Percentiles rank a stretch among this genome's conserved stretches.
phyloP scores from a whole-genome alignment of 192 early-diverging fungal genomes.

The Oehlia diaphana region DNA sequence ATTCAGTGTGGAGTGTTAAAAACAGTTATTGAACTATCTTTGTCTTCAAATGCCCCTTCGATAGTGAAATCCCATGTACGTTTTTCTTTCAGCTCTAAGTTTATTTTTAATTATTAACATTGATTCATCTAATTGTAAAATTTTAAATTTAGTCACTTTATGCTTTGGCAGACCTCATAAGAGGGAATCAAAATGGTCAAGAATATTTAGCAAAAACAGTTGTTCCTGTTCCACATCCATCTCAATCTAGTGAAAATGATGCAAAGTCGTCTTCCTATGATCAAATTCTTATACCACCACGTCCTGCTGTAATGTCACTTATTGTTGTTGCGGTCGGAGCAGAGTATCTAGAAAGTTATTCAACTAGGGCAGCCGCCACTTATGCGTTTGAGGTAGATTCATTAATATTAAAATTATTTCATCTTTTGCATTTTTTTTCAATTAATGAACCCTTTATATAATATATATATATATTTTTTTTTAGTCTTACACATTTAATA shows the following conservation, averaged over 20 bases:
- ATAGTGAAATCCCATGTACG: slow-evolving; percentile 66
- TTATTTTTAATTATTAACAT: not conserved
- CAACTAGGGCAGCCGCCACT: slow-evolving; percentile 79
- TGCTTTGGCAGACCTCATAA: slow-evolving; percentile 82
- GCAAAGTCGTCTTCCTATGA: slow-evolving; percentile 29
- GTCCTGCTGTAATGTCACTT: slow-evolving; percentile 78
- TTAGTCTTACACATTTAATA: slow-evolving; percentile 73
- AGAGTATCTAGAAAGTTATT: slow-evolving; percentile 48
- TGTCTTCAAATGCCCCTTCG: slow-evolving; percentile 75
- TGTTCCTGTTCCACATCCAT: slow-evolving; percentile 56
- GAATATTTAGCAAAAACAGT: slow-evolving; percentile 71
- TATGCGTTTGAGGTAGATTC: slow-evolving; percentile 66
- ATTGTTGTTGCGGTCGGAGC: slow-evolving; percentile 74
- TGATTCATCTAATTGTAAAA: not conserved
- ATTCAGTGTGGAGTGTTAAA: slow-evolving; percentile 77
- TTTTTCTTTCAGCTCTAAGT: not conserved
- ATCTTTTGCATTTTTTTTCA: not conserved
- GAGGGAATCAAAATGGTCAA: slow-evolving; percentile 75
- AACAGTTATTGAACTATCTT: slow-evolving; percentile 75
- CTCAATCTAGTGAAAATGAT: slow-evolving; percentile 19
- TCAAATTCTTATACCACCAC: slow-evolving; percentile 48
- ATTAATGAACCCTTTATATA: not conserved
- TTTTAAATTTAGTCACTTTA: slow-evolving; percentile 60
- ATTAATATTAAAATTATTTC: not conserved
- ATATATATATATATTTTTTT: no score